Base-by-base conservation (phyloP, 495 filamentous ascomycete species). In the Lasiosphaeria hispida region DNA sequence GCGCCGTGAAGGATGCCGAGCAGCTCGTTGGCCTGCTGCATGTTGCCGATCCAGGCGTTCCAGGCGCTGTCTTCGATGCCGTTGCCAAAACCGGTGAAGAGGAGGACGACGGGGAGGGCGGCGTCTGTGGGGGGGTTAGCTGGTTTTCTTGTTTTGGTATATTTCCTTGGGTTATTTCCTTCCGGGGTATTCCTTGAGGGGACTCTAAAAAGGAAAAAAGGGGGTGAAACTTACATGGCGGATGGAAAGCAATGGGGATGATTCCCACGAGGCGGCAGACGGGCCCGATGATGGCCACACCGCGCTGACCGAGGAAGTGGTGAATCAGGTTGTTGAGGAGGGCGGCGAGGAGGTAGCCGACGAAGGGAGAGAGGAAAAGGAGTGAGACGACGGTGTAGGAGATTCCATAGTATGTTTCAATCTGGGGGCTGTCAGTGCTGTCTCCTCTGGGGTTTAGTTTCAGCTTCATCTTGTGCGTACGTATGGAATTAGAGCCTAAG, bases 41-140 rank as follows among this genome's bases (percentile, higher is more conserved):
- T 81, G 59, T 90, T 91, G 7, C 89, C 89, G 55, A 88, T 83
- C 76, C 89, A 95, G 1, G 91, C 87, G 65, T 95, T 95, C 75
- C 87, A 92, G 23, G 86, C 80, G 0, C 86, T 85, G 48, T 94
- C 80, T 48, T 84, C 83, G 50, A 88, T 71, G 7, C 88, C 90
- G 56, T 85, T 80, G 3, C 90, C 91, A 47, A 88, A 83, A 0
- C 91, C 91, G 3, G 84, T 72, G 33, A 92, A 65, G 59, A 89
- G 79, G 67, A 89, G 88, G 6, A 83, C 79, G n/a, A 85, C 67
- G 34, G 90, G 87, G 7, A 96, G 78, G 4, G 85, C 87, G 0
- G 88, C 82, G 63, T 88, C 96, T 0, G 92, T 90, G 1, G 90
- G 89, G 63, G 87, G 82, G 65, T 79, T 82, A 19, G 85, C 81